Evolutionary conservation across 306 rosid species (phyloP), one percentile per base, ranked within the genome.

Genomic region (Citrullus mucosospermus): DNA sequence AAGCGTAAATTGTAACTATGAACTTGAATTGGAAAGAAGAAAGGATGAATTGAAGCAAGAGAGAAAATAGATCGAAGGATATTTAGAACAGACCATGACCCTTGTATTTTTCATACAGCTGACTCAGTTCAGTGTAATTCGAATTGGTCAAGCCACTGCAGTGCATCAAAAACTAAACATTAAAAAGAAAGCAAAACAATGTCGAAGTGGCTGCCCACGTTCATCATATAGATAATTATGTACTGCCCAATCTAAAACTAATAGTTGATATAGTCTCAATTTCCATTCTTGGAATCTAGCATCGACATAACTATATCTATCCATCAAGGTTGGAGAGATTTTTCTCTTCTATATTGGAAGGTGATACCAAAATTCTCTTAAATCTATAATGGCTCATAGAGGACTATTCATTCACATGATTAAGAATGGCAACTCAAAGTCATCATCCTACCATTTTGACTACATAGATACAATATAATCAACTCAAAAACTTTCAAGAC

Each of bases 121-220:
- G 92, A 69, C 59, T 81, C 85, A 95, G 96, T 88, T 95, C 97
- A 4, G 99, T 92, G 90, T 95, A 95, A 83, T 95, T 95, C 11
- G 99, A 91, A 83, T 91, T 91, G 72, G 97, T 91, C 92, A 95
- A 90, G 83, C 99, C 99, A 92, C 99, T 92, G 90, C 89, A 69
- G 18, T 12, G 38, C 6, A 87, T 84, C 77, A 77, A 72, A 85
- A 83, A 67, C 34, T 3, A 30, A 77, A 60, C 60, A 56, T 78
- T 59, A 84, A 75, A 81, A 16, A 72, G 0, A 51, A 58, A 51
- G 61, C 60, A 58, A 7, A 10, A 36, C 56, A 22, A 54, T 34
- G 32, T n/a, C 30, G n/a, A 41, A 68, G 8, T 67, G 4, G 34
- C 75, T n/a, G 54, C 18, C 75, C 6, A 13, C 8, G 53, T 8